A percentile compares a stretch with the other conserved stretches of the same genome.
phyloP scores from a whole-genome alignment of 2,329 filamentous ascomycete species.

The Annulohypoxylon truncatum region DNA sequence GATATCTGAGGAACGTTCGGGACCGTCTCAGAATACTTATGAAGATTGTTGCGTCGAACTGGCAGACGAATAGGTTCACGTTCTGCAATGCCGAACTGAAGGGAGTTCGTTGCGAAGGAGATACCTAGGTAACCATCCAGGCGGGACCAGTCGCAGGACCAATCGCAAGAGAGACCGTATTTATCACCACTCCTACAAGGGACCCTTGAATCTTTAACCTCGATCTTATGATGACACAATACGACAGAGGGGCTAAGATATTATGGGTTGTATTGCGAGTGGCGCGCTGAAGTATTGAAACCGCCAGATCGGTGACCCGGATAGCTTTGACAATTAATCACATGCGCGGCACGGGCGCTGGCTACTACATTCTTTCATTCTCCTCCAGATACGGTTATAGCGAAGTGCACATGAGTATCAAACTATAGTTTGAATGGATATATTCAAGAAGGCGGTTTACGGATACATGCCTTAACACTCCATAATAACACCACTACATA shows the following conservation, averaged over 20 bases:
- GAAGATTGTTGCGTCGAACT: neutral
- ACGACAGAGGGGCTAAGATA: neutral
- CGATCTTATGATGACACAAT: neutral
- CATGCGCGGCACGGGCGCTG: neutral
- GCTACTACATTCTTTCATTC: neutral
- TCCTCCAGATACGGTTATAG: neutral
- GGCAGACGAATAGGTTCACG: neutral
- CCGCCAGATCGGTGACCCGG: neutral
- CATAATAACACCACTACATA: too few species aligned
- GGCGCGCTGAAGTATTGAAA: neutral
- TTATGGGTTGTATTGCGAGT: neutral
- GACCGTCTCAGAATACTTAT: neutral
- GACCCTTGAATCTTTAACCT: neutral
- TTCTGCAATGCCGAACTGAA: neutral
- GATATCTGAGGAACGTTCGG: neutral
- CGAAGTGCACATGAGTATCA: neutral
- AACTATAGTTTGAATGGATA: neutral
- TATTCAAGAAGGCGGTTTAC: neutral
- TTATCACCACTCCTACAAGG: neutral
- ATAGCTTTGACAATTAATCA: neutral
- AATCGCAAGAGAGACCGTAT: constrained; percentile 11
- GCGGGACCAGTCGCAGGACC: constrained; percentile 5
- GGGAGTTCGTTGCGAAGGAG: neutral
- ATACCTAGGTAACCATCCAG: neutral
- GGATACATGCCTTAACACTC: neutral